phyloP scores from a whole-genome alignment of 2,329 filamentous ascomycete genomes.

The Arthrobotrys entomopaga region DNA sequence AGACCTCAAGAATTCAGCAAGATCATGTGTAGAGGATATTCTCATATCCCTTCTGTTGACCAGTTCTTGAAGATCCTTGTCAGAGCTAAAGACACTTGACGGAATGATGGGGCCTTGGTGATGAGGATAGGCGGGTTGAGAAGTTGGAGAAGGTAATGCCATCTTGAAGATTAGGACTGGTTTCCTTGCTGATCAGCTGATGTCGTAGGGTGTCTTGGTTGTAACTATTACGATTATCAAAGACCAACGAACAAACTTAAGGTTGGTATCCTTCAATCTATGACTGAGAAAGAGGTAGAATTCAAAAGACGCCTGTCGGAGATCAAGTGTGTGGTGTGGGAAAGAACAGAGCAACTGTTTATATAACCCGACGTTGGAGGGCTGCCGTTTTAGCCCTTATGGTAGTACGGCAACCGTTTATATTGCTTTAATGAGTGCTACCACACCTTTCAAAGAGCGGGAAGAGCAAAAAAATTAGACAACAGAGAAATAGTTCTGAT shows the following conservation, averaged over 20 bases:
- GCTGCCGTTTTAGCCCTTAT: not conserved
- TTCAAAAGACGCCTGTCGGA: not conserved
- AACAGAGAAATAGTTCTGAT: not conserved
- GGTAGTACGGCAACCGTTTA: conserved; percentile 33
- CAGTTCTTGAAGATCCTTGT: conserved; percentile 46
- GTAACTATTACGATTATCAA: too few relatives aligned
- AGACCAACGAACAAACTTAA: too few relatives aligned
- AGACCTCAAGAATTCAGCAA: conserved; percentile 57
- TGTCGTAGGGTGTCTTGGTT: not conserved
- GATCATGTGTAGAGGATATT: conserved; percentile 56
- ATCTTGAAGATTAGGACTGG: conserved; percentile 1
- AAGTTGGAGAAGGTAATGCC: conserved; percentile 43
- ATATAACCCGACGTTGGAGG: conserved; percentile 20
- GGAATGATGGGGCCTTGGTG: conserved; percentile 47
- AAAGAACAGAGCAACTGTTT: conserved; percentile 11
- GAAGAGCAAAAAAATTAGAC: not conserved
- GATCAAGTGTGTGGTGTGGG: too few relatives aligned
- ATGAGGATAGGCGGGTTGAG: conserved; percentile 46
- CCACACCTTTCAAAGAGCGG: conserved; percentile 23
- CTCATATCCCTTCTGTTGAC: conserved; percentile 53
- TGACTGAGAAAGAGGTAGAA: not conserved
- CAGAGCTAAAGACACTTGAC: conserved; percentile 48
- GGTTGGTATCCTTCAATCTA: too few relatives aligned
- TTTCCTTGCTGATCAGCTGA: too few relatives aligned
- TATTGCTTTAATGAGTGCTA: conserved; percentile 24